A percentile compares a stretch with the other conserved stretches of the same genome.
Evolutionary conservation across 1,284 basidiomycete species (phyloP).

Genomic region (Lignosus rhinocerotis): DNA sequence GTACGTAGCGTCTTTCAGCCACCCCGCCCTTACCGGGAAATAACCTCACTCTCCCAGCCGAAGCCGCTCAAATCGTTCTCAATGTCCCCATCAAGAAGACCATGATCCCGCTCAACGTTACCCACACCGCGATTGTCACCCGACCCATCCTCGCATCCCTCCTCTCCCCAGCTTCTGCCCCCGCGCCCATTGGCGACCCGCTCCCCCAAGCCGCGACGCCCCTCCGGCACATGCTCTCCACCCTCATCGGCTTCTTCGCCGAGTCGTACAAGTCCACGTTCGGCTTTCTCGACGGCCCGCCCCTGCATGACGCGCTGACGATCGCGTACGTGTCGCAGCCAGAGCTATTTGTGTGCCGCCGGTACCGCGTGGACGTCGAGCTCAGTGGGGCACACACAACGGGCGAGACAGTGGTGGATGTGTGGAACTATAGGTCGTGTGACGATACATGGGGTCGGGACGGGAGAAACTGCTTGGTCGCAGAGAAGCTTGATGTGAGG

Average conservation of each 20-base stretch:
- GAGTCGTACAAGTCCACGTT: constrained; percentile 69
- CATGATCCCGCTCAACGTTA: constrained; percentile 85
- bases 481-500: constrained; percentile 64
- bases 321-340: constrained; percentile 71
- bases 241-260: constrained; percentile 71
- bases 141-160: constrained; percentile 50
- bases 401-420: constrained; percentile 78
- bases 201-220: constrained; percentile 50
- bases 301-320: constrained; percentile 81
- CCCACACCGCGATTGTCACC: constrained; percentile 78
- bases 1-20: constrained; percentile 40
- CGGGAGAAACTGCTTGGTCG: constrained; percentile 75
- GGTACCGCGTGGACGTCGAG: constrained; percentile 79
- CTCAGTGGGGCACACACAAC: constrained; percentile 58
- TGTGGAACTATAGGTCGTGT: constrained; percentile 59
- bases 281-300: constrained; percentile 75
- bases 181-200: constrained; percentile 11
- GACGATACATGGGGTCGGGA: constrained; percentile 65
- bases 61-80: constrained; percentile 80
- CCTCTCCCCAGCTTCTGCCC: constrained; percentile 40
- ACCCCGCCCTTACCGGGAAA: neutral
- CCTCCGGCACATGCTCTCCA: constrained; percentile 72
- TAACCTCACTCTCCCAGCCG: constrained; percentile 47
- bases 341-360: constrained; percentile 56
- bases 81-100: constrained; percentile 52